Conservation (phyloP, 2,329 filamentous ascomycete species). For the Westerdykella sp. region DNA sequence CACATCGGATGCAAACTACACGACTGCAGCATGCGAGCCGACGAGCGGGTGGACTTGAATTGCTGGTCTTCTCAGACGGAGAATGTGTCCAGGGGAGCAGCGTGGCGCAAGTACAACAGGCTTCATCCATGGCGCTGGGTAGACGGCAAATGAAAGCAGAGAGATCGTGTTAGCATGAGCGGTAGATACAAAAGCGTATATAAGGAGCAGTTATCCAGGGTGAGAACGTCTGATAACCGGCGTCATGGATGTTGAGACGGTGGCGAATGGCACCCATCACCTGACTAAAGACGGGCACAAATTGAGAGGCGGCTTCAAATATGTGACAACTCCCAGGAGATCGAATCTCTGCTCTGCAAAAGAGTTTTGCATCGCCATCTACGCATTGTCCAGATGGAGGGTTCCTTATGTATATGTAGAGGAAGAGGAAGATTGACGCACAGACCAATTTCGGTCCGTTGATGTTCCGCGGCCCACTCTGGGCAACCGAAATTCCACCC, state of each 20-base stretch:
- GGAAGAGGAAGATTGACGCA: no score
- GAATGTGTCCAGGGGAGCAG: slow-evolving; percentile 52
- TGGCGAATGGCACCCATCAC: no score
- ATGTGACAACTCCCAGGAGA: no score
- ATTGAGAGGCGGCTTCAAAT: no score
- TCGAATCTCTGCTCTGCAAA: no score
- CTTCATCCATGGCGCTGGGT: slow-evolving; percentile 30
- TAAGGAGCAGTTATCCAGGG: not conserved
- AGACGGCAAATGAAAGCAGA: not conserved
- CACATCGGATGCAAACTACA: slow-evolving; percentile 65
- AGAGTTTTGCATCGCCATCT: no score
- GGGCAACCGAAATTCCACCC: slow-evolving; percentile 5
- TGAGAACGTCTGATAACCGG: not conserved
- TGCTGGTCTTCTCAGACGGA: slow-evolving; percentile 53
- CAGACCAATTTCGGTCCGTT: slow-evolving; percentile 4
- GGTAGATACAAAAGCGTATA: not conserved
- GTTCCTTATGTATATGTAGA: no score
- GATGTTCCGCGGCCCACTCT: slow-evolving; percentile 1
- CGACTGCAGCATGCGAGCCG: slow-evolving; percentile 63
- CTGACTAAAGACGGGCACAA: no score
- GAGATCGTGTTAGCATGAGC: not conserved
- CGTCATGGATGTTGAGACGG: not conserved
- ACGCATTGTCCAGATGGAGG: no score
- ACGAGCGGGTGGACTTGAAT: slow-evolving; percentile 57
- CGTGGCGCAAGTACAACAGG: slow-evolving; percentile 66